A percentile compares a stretch with the other conserved stretches of the same genome.
Evolutionary conservation across 2,329 filamentous ascomycete genomes (phyloP).

Genomic region (Nemania sp.): DNA sequence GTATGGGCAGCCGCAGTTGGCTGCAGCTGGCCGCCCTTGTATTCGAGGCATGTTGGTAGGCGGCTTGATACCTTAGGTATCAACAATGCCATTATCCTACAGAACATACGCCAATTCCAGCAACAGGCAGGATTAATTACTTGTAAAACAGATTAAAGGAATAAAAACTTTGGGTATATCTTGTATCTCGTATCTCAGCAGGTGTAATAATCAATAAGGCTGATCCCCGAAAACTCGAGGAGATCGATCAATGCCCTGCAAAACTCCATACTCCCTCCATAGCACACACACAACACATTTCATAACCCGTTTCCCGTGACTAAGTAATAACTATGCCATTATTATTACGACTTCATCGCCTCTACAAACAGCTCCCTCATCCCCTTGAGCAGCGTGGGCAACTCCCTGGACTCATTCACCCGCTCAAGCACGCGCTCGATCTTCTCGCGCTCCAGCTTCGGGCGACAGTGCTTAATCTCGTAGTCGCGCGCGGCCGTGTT

Average conservation of each 20-base stretch:
- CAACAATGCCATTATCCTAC: background rate
- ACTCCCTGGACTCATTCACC: constrained; percentile 83
- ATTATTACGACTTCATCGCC: constrained; percentile 67
- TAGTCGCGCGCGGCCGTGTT: constrained; percentile 86
- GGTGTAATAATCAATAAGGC: constrained; percentile 25
- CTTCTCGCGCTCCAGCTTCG: constrained; percentile 83
- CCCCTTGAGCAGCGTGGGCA: constrained; percentile 79
- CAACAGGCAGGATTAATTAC: background rate
- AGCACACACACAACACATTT: constrained; percentile 11
- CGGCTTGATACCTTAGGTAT: too few relatives aligned
- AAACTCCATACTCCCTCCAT: constrained; percentile 36
- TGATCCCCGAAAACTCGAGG: background rate
- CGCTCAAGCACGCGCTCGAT: constrained; percentile 81
- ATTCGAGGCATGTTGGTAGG: background rate
- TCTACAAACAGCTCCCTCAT: constrained; percentile 85
- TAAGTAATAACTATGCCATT: constrained; percentile 40
- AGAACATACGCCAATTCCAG: background rate
- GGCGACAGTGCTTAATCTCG: constrained; percentile 82
- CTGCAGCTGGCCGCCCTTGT: constrained; percentile 38
- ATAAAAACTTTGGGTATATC: constrained; percentile 30
- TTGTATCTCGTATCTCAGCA: constrained; percentile 23
- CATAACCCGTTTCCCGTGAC: constrained; percentile 15
- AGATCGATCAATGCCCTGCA: background rate
- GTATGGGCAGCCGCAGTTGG: constrained; percentile 37
- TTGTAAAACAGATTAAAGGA: constrained; percentile 6